A percentile compares a stretch with the other conserved stretches of the same genome.
Evolutionary conservation across 495 filamentous ascomycete genomes (phyloP).

Genomic region (Annulohypoxylon moriforme): DNA sequence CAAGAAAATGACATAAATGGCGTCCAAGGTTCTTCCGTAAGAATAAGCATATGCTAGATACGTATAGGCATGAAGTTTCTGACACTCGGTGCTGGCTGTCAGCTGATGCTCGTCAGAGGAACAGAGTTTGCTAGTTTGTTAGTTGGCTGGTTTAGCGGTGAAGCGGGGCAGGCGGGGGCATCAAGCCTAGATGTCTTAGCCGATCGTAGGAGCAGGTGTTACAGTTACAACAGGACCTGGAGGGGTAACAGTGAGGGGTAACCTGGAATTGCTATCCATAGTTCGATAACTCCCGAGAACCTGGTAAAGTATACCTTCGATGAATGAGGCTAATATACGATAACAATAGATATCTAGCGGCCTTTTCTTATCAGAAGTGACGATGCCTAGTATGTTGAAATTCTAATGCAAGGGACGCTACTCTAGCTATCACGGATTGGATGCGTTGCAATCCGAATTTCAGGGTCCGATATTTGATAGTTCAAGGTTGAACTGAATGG

Average conservation of each 20-base stretch:
- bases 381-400: background rate
- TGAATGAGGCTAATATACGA: background rate
- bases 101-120: constrained; percentile 12
- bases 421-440: constrained; percentile 2
- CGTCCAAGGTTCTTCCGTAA: background rate
- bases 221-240: constrained; percentile 25
- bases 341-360: background rate
- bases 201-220: constrained; percentile 40
- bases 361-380: background rate
- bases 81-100: constrained; percentile 11
- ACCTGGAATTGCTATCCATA: background rate
- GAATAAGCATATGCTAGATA: background rate
- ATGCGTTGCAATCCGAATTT: constrained; percentile 24
- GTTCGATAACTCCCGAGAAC: constrained; percentile 16
- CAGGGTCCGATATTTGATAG: constrained; percentile 10
- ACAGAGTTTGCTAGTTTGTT: background rate
- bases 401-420: constrained; percentile 1
- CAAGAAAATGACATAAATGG: background rate
- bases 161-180: constrained; percentile 26
- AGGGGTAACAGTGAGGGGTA: constrained; percentile 40
- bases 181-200: background rate
- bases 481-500: constrained; percentile 2
- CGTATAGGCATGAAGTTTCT: background rate
- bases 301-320: constrained; percentile 11
- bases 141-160: constrained; percentile 18